Base-by-base conservation (phyloP, 2,329 filamentous ascomycete genomes). In the Colletotrichum coccodes region DNA sequence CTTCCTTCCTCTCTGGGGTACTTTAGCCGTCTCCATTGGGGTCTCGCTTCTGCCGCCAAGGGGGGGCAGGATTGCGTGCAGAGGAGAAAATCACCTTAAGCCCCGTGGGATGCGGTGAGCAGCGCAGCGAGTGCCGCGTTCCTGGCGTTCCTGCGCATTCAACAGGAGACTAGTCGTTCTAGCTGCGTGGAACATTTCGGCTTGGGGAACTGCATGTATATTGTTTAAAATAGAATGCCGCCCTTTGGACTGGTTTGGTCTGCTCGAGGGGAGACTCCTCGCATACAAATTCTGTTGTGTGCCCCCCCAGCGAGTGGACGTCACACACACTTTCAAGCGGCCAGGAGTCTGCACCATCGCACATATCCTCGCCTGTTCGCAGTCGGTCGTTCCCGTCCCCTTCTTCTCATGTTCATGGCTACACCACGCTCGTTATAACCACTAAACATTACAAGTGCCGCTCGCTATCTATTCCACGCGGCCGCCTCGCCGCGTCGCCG, bases 181-280 rank as follows among this genome's bases (percentile, higher is more conserved):
- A 38, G 30, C 14, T 16, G 49, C 23, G 60, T 38, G 54, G 64
- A 23, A 44, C 8, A 46, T 58, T 18, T 38, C 38, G 40, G 34
- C 52, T 44, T 59, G 60, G 30, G 32, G 38, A 46, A 44, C 56
- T 46, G 64, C 65, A 50, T 49, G 32, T 44, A n/a, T 18, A 26
- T 30, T 50, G 26, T 56, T 42, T 60, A 49, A 69, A 69, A 69
- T 69, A 68, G 65, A 65, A 60, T 56, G 28, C 61, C 54, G 54
- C 61, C 38, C 42, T 52, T 54, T 44, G 38, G 16, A 11, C 8
- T 52, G 21, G 49, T 11, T 8, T 14, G 30, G 21, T n/a, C 16
- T 36, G 21, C 32, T 16, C 32, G 9, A 1, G 42, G 32, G 32
- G 26, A 23, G 28, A 23, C 2, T 42, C 28, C 30, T 28, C 30